phyloP scores from a whole-genome alignment of 78 protist species.

The Dictyostelium citrinum region DNA sequence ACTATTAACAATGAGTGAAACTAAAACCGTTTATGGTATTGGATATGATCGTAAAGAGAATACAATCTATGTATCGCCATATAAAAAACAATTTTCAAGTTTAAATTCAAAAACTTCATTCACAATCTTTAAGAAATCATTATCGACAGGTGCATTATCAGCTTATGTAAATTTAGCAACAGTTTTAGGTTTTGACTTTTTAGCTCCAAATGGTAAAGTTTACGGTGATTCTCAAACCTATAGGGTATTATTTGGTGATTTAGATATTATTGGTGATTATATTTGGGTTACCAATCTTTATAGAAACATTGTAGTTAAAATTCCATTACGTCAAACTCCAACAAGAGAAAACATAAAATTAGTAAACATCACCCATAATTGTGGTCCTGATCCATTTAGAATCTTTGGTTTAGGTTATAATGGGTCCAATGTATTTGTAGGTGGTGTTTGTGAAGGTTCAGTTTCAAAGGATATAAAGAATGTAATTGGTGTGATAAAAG shows the following conservation, averaged over 20 bases:
- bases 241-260: conserved; percentile 18
- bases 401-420: conserved; percentile 45
- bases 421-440: conserved; percentile 21
- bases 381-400: neutral
- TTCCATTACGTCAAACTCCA: conserved; percentile 17
- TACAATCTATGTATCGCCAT: neutral
- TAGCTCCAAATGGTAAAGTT: neutral
- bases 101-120: neutral
- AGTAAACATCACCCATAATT: neutral
- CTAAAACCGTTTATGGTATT: conserved; percentile 23
- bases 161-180: neutral
- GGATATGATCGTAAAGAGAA: conserved; percentile 16
- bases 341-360: neutral
- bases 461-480: neutral
- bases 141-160: neutral
- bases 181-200: neutral
- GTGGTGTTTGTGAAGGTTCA: conserved; percentile 38
- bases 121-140: neutral
- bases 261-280: conserved; percentile 45
- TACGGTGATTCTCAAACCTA: neutral
- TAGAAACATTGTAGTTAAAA: neutral
- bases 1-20: neutral
- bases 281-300: conserved; percentile 2
- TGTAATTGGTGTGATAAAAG: neutral
- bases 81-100: neutral